A percentile compares a stretch with the other conserved stretches of the same genome.
Conservation (phyloP, 768 basidiomycete genomes). For the Brasilioporus rufonigricans region DNA sequence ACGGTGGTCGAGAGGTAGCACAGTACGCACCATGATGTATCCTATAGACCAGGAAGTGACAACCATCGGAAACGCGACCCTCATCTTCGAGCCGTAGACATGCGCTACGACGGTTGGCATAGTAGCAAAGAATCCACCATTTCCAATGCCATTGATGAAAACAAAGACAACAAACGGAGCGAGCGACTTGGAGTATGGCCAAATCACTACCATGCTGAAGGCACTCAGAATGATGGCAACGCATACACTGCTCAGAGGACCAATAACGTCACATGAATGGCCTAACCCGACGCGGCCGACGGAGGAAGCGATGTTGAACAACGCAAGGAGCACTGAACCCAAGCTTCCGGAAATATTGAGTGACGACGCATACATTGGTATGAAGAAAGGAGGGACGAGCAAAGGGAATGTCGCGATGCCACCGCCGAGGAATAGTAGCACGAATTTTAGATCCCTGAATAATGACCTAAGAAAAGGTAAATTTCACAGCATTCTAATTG, state of each 20-base stretch:
- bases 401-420: constrained; percentile 36
- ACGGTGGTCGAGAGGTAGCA: background rate
- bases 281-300: background rate
- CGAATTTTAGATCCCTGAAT: background rate
- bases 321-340: background rate
- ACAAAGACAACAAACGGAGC: constrained; percentile 26
- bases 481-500: background rate
- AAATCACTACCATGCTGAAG: background rate
- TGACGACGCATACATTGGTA: constrained; percentile 28
- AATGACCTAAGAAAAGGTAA: constrained; percentile 19
- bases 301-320: constrained; percentile 2
- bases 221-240: background rate
- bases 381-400: constrained; percentile 35
- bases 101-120: constrained; percentile 32
- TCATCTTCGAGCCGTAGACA: constrained; percentile 11
- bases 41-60: constrained; percentile 8
- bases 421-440: constrained; percentile 31
- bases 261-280: constrained; percentile 1
- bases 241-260: background rate
- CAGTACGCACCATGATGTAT: background rate
- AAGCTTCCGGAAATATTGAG: background rate
- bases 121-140: constrained; percentile 34
- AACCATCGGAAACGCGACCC: constrained; percentile 34
- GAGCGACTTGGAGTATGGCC: background rate
- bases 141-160: constrained; percentile 28